Base-by-base conservation (phyloP, 1,284 basidiomycete genomes). In the Mycena sp. region DNA sequence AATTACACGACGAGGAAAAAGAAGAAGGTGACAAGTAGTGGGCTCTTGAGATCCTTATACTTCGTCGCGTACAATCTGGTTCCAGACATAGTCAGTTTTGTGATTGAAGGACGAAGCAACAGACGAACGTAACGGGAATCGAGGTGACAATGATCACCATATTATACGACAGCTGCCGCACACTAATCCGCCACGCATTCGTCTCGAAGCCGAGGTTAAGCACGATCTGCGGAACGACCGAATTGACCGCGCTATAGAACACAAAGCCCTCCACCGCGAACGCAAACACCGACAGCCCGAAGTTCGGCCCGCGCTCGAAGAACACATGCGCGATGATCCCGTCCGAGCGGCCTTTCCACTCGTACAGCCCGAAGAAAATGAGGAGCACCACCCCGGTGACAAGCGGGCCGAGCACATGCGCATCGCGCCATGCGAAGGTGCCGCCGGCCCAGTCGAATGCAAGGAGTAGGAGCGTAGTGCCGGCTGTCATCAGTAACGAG, bases 371-470 rank as follows among this genome's bases (percentile, higher is more conserved):
- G 37, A 67, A 69, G 21, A 64, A 21, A 41, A 67, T 3, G 29
- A 69, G 65, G 32, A 66, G 58, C 23, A 64, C 54, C n/a, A 43
- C 52, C n/a, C 67, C 67, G 16, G 44, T 38, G 25, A 67, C 23
- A 11, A 69, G 58, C 11, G 67, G 65, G 16, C 45, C 67, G 14
- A 67, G 26, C n/a, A 69, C 62, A 26, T 69, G 67, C 12, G 62
- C 37, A 35, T 62, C 58, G 37, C 41, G 43, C 67, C 67, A 69
- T 5, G 49, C 25, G 32, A 55, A 69, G 6, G 58, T 48, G 6
- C 64, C 64, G 7, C 67, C 67, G 6, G 64, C 67, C 67, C 67
- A 69, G 48, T 67, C 60, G 25, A 69, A 66, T 0, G 51, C 67
- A 14, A 69, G 61, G 16, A 69, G 58, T 7, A 69, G 61, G 7